phyloP scores from a whole-genome alignment of 306 rosid genomes.

The barrel medic (Medicago truncatula) region MtrunA17r5.0-ANR NC_053043.1:37201501-37202000 shows the following conservation, averaged over 20 bases:
- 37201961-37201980: background rate
- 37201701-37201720: background rate
- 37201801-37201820: constrained; percentile 42
- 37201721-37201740: background rate
- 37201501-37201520: constrained; percentile 86
- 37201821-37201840: constrained; percentile 43
- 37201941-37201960: constrained; percentile 41
- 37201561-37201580: constrained; percentile 63
- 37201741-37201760: background rate
- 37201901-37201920: constrained; percentile 24
- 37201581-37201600: constrained; percentile 58
- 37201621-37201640: background rate
- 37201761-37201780: constrained; percentile 1
- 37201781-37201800: constrained; percentile 29
- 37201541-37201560: constrained; percentile 65
- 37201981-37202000: background rate
- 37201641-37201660: background rate
- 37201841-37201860: constrained; percentile 40
- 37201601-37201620: constrained; percentile 53
- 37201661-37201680: constrained; percentile 12
- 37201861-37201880: constrained; percentile 39
- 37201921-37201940: constrained; percentile 32
- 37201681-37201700: background rate
- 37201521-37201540: constrained; percentile 58
- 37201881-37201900: constrained; percentile 44